Evolutionary conservation across 495 filamentous ascomycete genomes (phyloP).

Genomic region (Aspergillus campestris): DNA sequence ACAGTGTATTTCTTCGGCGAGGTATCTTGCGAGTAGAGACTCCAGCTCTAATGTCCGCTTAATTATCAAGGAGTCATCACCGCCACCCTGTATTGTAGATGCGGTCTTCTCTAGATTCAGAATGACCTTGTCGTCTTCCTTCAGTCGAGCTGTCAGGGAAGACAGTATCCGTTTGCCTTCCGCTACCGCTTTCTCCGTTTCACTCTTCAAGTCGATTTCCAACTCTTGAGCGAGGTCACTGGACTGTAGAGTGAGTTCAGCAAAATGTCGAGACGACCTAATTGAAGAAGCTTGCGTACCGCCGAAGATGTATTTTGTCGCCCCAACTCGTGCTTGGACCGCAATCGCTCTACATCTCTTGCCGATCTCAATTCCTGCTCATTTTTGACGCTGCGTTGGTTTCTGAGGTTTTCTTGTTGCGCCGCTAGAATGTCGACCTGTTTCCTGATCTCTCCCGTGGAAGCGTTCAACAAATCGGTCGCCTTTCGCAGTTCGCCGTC

Average conservation of each 20-base stretch:
- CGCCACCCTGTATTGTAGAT: constrained; percentile 19
- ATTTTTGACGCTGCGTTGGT: constrained; percentile 16
- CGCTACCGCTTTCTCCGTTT: constrained; percentile 22
- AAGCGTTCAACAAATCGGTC: constrained; percentile 29
- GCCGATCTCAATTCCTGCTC: constrained; percentile 14
- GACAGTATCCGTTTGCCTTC: constrained; percentile 32
- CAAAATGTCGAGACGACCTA: background rate
- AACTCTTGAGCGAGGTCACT: constrained; percentile 26
- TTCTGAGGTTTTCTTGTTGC: constrained; percentile 25
- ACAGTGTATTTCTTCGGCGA: constrained; percentile 32
- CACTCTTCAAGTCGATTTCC: constrained; percentile 20
- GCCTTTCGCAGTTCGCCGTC: constrained; percentile 32
- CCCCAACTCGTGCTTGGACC: constrained; percentile 29
- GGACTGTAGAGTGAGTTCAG: constrained; percentile 24
- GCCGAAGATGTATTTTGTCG: constrained; percentile 27
- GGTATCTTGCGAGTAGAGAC: constrained; percentile 21
- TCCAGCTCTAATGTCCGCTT: constrained; percentile 22
- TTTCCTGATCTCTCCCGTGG: constrained; percentile 27
- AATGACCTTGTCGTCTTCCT: constrained; percentile 32
- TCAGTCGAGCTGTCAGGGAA: constrained; percentile 24
- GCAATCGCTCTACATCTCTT: constrained; percentile 23
- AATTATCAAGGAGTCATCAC: constrained; percentile 20
- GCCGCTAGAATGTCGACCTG: constrained; percentile 23
- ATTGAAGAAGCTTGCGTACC: constrained; percentile 14
- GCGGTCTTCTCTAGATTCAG: constrained; percentile 20